Conservation (phyloP, 1,284 basidiomycete species). For the Cystobasidiaceae sp. region DNA sequence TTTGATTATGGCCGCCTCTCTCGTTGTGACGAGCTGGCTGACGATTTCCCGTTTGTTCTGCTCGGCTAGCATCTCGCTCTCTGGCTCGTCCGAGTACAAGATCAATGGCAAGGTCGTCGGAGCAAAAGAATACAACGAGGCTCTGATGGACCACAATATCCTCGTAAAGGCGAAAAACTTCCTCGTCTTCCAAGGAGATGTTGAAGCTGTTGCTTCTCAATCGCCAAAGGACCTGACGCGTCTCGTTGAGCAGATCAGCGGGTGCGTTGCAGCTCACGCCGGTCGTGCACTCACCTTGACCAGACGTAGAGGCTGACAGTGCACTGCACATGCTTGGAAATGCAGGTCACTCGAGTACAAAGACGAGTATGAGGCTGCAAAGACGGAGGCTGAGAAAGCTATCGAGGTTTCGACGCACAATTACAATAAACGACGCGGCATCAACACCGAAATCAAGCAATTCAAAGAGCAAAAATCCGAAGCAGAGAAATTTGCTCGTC, state of each 20-base stretch:
- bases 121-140: conserved; percentile 76
- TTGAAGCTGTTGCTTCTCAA: conserved; percentile 95
- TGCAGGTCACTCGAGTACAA: conserved; percentile 74
- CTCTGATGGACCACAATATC: conserved; percentile 83
- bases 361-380: conserved; percentile 81
- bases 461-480: conserved; percentile 96
- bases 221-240: conserved; percentile 82
- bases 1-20: background rate
- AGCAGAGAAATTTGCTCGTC: conserved; percentile 76
- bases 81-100: conserved; percentile 81
- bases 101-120: conserved; percentile 72
- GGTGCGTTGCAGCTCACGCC: conserved; percentile 48
- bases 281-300: background rate
- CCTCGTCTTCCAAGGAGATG: conserved; percentile 98
- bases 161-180: conserved; percentile 99
- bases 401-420: conserved; percentile 90
- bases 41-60: background rate
- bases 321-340: too few relatives aligned
- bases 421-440: conserved; percentile 85
- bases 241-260: conserved; percentile 92
- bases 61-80: conserved; percentile 66
- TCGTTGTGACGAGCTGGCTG: background rate
- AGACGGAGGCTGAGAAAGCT: conserved; percentile 77
- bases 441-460: conserved; percentile 91
- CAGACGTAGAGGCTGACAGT: background rate